These are phyloP conservation scores for Nemania diffusa DNA, from an alignment of 2,329 filamentous ascomycete species.

Conservation along the genomic window DNA sequence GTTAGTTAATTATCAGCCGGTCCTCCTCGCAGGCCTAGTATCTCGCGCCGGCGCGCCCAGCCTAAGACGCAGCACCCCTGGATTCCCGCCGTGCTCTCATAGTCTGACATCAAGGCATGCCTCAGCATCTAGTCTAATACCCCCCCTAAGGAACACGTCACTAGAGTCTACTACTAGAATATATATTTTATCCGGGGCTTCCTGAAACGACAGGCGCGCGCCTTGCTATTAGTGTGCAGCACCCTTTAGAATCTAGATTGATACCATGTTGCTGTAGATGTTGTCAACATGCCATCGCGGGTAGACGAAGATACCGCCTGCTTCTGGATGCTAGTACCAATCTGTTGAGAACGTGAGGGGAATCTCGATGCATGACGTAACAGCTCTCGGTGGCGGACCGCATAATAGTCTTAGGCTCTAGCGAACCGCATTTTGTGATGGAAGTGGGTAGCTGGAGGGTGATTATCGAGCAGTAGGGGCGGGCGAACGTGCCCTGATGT, in stretches of 20 bases:
- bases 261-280: conserved; percentile 49
- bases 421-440: conserved; percentile 31
- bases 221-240: conserved; percentile 41
- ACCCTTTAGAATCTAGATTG: conserved; percentile 45
- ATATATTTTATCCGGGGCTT: conserved; percentile 50
- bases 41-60: conserved; percentile 15
- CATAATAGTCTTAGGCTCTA: no score
- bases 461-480: not conserved
- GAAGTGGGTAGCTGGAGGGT: not conserved
- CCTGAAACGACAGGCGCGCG: conserved; percentile 47
- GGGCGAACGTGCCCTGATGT: not conserved
- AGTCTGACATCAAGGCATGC: conserved; percentile 38
- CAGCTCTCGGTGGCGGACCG: conserved; percentile 26
- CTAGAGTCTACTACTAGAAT: conserved; percentile 50
- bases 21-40: conserved; percentile 42
- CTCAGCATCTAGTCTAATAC: conserved; percentile 47
- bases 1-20: conserved; percentile 24
- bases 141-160: conserved; percentile 41
- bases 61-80: conserved; percentile 24
- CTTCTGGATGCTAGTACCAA: conserved; percentile 53
- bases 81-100: conserved; percentile 36
- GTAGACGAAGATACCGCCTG: conserved; percentile 53
- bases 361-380: conserved; percentile 47
- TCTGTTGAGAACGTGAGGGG: conserved; percentile 47
- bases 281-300: conserved; percentile 55